phyloP scores from a whole-genome alignment of 805 yeast genomes.

The Pichia cephalocereana region DNA sequence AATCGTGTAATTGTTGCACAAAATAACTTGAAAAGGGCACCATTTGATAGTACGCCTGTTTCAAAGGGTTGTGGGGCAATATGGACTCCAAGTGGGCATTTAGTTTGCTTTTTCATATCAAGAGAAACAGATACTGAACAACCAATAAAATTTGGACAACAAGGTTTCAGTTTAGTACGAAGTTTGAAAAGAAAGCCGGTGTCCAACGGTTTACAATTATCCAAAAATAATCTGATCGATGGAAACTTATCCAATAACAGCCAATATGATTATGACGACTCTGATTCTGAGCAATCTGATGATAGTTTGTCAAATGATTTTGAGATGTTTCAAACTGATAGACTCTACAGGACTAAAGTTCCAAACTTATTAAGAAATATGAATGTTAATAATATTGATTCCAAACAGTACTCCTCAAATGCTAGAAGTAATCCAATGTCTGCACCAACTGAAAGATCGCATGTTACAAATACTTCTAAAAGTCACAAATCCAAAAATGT shows the following conservation, averaged over 20 bases:
- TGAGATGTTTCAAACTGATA: conserved; percentile 54
- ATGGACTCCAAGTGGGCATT: conserved; percentile 72
- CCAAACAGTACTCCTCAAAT: conserved; percentile 14
- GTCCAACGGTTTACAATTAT: conserved; percentile 15
- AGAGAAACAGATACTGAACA: conserved; percentile 35
- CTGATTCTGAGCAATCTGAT: conserved; percentile 31
- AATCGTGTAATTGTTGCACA: conserved; percentile 3
- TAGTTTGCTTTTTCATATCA: conserved; percentile 75
- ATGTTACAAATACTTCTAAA: conserved; percentile 19
- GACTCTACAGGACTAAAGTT: conserved; percentile 38
- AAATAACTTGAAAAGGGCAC: conserved; percentile 16
- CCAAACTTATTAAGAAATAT: conserved; percentile 41
- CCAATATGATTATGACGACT: conserved; percentile 20
- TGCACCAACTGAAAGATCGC: conserved; percentile 29
- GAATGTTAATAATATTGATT: conserved; percentile 14
- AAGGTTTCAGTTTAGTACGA: conserved; percentile 37
- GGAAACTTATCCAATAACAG: background rate
- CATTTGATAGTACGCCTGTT: conserved; percentile 74
- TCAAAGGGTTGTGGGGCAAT: conserved; percentile 92
- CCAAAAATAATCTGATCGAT: background rate
- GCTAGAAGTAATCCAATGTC: conserved; percentile 27
- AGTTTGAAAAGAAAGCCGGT: conserved; percentile 21
- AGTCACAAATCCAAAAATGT: conserved; percentile 34
- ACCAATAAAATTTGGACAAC: conserved; percentile 42
- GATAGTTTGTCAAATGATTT: conserved; percentile 62